Base-by-base conservation (phyloP, 257 asterid genomes). In the Fraxinus cuspidata region DNA sequence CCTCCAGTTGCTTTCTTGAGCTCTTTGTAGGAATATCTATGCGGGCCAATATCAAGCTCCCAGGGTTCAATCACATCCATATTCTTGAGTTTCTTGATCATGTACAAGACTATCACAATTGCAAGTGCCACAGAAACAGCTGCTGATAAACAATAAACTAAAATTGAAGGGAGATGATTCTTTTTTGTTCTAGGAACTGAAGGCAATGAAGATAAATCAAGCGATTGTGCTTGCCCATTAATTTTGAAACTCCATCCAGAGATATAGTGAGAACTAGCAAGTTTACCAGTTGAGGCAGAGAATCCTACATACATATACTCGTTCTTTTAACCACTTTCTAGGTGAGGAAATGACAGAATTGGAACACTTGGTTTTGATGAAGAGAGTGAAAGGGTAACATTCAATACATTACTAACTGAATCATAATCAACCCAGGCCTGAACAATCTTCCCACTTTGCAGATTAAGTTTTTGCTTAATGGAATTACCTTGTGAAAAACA, bases 281-380 rank as follows among this genome's bases (percentile, higher is more conserved):
- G 92, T 77, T 77, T 18, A 35, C 94, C 96, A 27, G 96, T 91
- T 37, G 98, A 90, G 81, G 97, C 98, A 78, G 98, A 93, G 80
- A 93, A 91, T 5, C 98, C 98, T 70, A 91, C 96, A 72, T 85
- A 93, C 96, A 90, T 90, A 28, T 80, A 71, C 29, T 91, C 93
- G n/a, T n/a, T n/a, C n/a, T n/a, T n/a, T n/a, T n/a, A n/a, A n/a
- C n/a, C n/a, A n/a, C n/a, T n/a, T n/a, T n/a, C n/a, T n/a, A n/a
- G n/a, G n/a, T n/a, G n/a, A n/a, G 70, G 81, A 60, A 77, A 78
- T 19, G 94, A 88, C 29, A 93, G 87, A 66, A 93, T 81, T 27
- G 98, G 83, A 56, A 13, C 23, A 29, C 40, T 76, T 27, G 98
- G 97, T 37, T 91, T 93, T 23, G 71, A 31, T 6, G 93, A 85